A percentile compares a stretch with the other conserved stretches of the same genome.
Evolutionary conservation across 768 basidiomycete genomes (phyloP).

Genomic region (Boletus tomentosulus): DNA sequence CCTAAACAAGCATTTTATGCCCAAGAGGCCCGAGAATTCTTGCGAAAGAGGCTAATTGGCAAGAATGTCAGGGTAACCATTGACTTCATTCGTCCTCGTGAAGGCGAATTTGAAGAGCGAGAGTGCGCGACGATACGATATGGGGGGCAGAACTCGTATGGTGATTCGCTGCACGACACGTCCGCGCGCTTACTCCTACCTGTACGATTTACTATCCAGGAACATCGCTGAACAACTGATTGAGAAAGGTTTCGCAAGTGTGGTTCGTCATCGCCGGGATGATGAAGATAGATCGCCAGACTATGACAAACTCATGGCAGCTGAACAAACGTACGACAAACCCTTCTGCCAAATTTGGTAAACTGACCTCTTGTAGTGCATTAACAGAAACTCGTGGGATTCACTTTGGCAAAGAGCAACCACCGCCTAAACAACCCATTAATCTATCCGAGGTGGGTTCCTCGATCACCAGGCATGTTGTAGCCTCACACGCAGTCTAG

Average conservation of each 20-base stretch:
- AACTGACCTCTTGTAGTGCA: constrained; percentile 49
- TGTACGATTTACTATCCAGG: constrained; percentile 35
- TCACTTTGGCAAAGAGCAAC: constrained; percentile 88
- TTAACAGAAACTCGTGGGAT: constrained; percentile 74
- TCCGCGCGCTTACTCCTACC: constrained; percentile 3
- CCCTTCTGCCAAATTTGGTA: neutral
- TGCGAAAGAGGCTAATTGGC: constrained; percentile 89
- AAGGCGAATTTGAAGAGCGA: constrained; percentile 91
- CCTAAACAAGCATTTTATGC: constrained; percentile 84
- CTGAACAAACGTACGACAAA: constrained; percentile 78
- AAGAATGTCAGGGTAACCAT: constrained; percentile 78
- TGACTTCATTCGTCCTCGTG: constrained; percentile 87
- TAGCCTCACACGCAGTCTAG: constrained; percentile 32
- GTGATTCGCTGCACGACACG: neutral
- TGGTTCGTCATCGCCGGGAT: constrained; percentile 88
- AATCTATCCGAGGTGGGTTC: constrained; percentile 84
- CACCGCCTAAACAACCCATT: constrained; percentile 72
- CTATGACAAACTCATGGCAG: constrained; percentile 93
- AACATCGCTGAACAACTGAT: constrained; percentile 92
- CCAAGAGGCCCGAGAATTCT: constrained; percentile 88
- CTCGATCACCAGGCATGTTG: neutral
- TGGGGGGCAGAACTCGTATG: constrained; percentile 76
- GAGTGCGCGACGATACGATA: constrained; percentile 89
- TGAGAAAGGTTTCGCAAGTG: constrained; percentile 87
- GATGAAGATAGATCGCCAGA: constrained; percentile 96